These are phyloP conservation scores for Oldenlandia corymbosa DNA, from an alignment of 257 asterid species.

Conservation along the genomic window DNA sequence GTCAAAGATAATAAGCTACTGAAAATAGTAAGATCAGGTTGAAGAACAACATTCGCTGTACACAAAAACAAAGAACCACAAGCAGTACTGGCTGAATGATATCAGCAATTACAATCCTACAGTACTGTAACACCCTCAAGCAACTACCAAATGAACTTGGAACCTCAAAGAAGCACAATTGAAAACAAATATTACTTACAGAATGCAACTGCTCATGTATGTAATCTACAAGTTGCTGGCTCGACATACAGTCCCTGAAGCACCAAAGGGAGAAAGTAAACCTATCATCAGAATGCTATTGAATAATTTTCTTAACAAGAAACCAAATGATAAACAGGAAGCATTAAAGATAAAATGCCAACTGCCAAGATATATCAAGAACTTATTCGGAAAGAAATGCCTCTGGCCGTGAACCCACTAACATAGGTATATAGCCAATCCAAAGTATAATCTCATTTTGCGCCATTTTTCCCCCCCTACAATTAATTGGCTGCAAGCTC, in stretches of 20 bases:
- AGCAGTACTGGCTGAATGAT: neutral
- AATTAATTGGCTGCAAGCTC: neutral
- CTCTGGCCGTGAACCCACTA: neutral
- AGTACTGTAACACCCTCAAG: no score
- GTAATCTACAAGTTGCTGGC: conserved; percentile 89
- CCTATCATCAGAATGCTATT: neutral
- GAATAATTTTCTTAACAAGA: neutral
- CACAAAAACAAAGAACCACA: neutral
- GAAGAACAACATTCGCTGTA: neutral
- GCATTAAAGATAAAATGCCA: neutral
- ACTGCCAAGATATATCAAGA: neutral
- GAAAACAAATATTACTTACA: conserved; percentile 36
- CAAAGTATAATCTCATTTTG: neutral
- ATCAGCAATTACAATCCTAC: no score
- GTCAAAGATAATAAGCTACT: conserved; percentile 3
- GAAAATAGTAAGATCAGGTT: neutral
- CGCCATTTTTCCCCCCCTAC: neutral
- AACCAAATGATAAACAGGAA: neutral
- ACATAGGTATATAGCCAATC: neutral
- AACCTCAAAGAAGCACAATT: neutral
- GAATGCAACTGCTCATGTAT: conserved; percentile 74
- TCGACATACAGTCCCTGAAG: conserved; percentile 97
- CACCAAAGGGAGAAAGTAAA: neutral
- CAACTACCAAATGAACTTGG: no score
- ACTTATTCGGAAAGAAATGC: neutral